Percentiles rank a stretch among this genome's conserved stretches.
Conservation (phyloP, 495 filamentous ascomycete genomes). For the Aspergillus sparsus region DNA sequence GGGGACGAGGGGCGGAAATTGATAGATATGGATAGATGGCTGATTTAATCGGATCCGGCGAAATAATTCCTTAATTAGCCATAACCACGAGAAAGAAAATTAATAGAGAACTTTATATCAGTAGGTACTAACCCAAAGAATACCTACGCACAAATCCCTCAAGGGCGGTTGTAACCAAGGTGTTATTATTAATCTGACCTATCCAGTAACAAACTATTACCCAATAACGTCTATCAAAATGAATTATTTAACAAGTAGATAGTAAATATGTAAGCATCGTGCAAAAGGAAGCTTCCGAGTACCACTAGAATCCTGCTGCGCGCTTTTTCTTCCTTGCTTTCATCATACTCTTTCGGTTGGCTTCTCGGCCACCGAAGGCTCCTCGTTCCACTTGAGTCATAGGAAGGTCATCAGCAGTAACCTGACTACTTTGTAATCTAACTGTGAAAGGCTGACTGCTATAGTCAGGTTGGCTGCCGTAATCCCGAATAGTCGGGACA, state of each 20-base stretch:
- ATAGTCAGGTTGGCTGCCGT: slow-evolving; percentile 44
- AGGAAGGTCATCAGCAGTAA: slow-evolving; percentile 29
- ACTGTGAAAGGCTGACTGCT: slow-evolving; percentile 18
- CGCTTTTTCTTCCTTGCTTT: slow-evolving; percentile 46
- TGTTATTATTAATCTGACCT: no score
- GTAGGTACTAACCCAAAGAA: no score
- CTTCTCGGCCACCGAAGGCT: slow-evolving; percentile 39
- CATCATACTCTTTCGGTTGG: slow-evolving; percentile 25
- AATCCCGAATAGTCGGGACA: slow-evolving; percentile 29
- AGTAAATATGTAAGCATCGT: not conserved
- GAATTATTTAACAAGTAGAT: not conserved
- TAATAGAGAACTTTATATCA: no score
- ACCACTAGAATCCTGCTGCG: slow-evolving; percentile 44
- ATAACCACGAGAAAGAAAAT: no score
- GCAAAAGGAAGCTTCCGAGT: not conserved
- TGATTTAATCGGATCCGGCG: no score
- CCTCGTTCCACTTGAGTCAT: slow-evolving; percentile 51
- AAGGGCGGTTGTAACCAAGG: no score
- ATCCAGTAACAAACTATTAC: no score
- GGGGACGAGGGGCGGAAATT: no score
- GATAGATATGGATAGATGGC: no score
- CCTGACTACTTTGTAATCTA: slow-evolving; percentile 42
- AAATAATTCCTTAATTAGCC: no score
- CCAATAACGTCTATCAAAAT: no score
- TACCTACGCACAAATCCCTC: no score